These are phyloP conservation scores for Fusarium neocosmosporiellum DNA, from an alignment of 2,329 filamentous ascomycete species.

Conservation along the genomic window DNA sequence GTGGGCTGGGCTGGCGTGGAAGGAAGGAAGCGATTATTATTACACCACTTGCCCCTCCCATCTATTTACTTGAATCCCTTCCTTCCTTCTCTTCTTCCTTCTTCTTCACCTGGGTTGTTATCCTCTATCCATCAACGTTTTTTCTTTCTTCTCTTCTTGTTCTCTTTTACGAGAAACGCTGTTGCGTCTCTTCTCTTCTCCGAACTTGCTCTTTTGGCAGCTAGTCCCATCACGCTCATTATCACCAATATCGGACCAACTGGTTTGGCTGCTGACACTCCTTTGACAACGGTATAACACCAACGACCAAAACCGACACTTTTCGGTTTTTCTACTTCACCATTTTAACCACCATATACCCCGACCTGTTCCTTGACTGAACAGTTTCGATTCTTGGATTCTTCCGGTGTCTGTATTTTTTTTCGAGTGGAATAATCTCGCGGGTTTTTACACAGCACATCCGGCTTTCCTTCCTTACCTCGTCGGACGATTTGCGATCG, in stretches of 20 bases:
- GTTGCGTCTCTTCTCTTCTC: constrained; percentile 45
- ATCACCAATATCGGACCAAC: constrained; percentile 57
- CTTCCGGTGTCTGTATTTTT: constrained; percentile 36
- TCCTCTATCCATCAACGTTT: constrained; percentile 31
- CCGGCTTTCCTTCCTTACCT: constrained; percentile 21
- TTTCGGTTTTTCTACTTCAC: constrained; percentile 20
- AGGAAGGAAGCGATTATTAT: constrained; percentile 24
- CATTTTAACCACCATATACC: constrained; percentile 8
- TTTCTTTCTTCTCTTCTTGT: constrained; percentile 40
- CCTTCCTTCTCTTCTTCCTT: constrained; percentile 30
- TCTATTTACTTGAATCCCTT: constrained; percentile 37
- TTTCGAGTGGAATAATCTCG: constrained; percentile 43
- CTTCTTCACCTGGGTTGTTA: constrained; percentile 36
- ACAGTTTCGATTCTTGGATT: constrained; percentile 17
- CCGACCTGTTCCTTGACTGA: constrained; percentile 16
- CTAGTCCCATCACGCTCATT: constrained; percentile 47
- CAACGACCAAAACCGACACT: constrained; percentile 8
- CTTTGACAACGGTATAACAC: constrained; percentile 50
- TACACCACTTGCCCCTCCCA: constrained; percentile 42
- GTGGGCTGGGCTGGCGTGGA: not conserved
- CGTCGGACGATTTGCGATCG: constrained; percentile 28
- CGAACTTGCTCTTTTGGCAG: constrained; percentile 52
- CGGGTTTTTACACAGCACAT: constrained; percentile 37
- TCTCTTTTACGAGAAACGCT: constrained; percentile 39
- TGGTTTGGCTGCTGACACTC: constrained; percentile 69